These are phyloP conservation scores for Chrysosphaeria jannelii DNA, from an alignment of 2,329 filamentous ascomycete genomes.

Conservation along the genomic window DNA sequence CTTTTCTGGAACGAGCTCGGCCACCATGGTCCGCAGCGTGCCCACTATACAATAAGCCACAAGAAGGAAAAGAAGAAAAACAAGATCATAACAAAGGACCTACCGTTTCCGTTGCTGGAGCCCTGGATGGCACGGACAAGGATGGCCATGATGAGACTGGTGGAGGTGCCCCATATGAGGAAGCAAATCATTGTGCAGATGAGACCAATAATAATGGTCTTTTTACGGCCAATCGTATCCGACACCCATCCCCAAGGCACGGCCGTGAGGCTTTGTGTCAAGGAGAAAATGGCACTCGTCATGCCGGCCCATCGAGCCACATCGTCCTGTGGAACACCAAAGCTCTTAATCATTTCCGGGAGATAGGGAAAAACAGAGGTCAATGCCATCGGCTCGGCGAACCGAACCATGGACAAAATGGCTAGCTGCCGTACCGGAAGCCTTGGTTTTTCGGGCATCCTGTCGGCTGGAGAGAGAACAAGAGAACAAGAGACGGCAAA, in stretches of 20 bases:
- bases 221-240: conserved; percentile 57
- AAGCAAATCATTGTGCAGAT: conserved; percentile 56
- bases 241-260: conserved; percentile 49
- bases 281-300: conserved; percentile 39
- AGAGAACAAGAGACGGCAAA: too few species aligned
- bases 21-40: conserved; percentile 74
- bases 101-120: conserved; percentile 58
- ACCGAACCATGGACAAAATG: conserved; percentile 52
- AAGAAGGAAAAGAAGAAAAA: background rate
- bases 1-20: conserved; percentile 68
- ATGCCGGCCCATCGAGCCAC: conserved; percentile 60
- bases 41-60: conserved; percentile 23
- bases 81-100: conserved; percentile 3
- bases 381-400: conserved; percentile 44
- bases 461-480: too few species aligned
- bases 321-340: conserved; percentile 37
- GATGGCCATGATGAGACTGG: conserved; percentile 52
- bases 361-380: conserved; percentile 42
- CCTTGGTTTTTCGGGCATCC: too few species aligned
- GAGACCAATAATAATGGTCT: conserved; percentile 43
- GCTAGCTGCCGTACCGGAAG: conserved; percentile 48
- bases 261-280: conserved; percentile 40
- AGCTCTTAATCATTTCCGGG: conserved; percentile 60
- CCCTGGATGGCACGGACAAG: conserved; percentile 49
- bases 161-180: conserved; percentile 60